phyloP scores from a whole-genome alignment of 495 filamentous ascomycete genomes.

The Xylaria curta region DNA sequence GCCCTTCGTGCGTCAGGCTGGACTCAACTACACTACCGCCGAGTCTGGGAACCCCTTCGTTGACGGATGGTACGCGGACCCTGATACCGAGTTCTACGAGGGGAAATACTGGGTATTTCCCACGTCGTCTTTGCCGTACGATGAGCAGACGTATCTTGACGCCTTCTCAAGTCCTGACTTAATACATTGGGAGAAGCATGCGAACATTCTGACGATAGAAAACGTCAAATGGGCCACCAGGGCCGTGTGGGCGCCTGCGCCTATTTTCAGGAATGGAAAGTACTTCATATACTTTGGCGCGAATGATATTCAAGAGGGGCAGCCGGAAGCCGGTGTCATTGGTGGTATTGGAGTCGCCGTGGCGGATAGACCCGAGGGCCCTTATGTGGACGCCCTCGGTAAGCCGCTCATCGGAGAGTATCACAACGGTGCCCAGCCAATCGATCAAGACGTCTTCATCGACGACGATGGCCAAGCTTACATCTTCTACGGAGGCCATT shows the following conservation, averaged over 20 bases:
- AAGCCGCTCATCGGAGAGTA: constrained; percentile 48
- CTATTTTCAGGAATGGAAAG: constrained; percentile 52
- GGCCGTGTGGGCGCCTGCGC: constrained; percentile 59
- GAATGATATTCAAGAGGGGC: constrained; percentile 44
- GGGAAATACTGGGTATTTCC: constrained; percentile 59
- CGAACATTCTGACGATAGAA: constrained; percentile 45
- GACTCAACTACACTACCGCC: constrained; percentile 33
- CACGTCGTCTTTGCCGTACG: constrained; percentile 52
- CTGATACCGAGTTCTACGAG: constrained; percentile 58
- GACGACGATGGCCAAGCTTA: constrained; percentile 57
- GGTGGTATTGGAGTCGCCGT: constrained; percentile 56
- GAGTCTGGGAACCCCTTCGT: constrained; percentile 50
- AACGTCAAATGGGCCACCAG: constrained; percentile 55
- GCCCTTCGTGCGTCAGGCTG: neutral
- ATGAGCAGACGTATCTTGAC: constrained; percentile 54
- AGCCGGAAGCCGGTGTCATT: constrained; percentile 27
- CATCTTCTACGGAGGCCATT: constrained; percentile 58
- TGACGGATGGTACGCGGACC: constrained; percentile 58
- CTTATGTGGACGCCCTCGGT: constrained; percentile 53
- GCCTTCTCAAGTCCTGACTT: constrained; percentile 55
- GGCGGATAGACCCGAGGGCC: constrained; percentile 51
- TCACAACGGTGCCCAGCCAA: constrained; percentile 52
- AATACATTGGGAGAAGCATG: constrained; percentile 49
- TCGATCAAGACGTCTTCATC: constrained; percentile 58
- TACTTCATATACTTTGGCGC: constrained; percentile 60